Evolutionary conservation across 2,329 filamentous ascomycete genomes (phyloP), one percentile per base, ranked within the genome.

Genomic region (Trichoderma simmonsii): DNA sequence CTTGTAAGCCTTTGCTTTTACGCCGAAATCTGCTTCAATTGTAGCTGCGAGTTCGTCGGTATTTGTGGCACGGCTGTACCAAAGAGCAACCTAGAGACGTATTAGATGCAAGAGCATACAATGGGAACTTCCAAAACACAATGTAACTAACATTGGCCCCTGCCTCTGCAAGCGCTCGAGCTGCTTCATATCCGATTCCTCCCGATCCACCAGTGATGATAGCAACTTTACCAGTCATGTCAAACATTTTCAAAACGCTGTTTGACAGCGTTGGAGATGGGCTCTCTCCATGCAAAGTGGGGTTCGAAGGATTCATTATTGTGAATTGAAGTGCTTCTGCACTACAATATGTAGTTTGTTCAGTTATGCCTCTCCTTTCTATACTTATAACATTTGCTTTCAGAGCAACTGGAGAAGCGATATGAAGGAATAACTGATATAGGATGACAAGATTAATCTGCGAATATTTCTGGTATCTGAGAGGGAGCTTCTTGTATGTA

Each of bases 181-280:
- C 72, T 43, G 73, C 70, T 69, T 74, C 73, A 15, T 71, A 72
- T 18, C 72, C 73, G 39, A 74, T 74, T 24, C 72, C 73, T 54
- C 73, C 73, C 65, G 69, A 70, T 14, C 73, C 73, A 30, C 73
- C 73, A 14, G 73, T 74, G 62, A 74, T 74, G 34, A 76, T 76
- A 2, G 73, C 75, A 5, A 61, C 59, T n/a, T 61, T 61, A 6
- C 59, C 59, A 61, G 59, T 61, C 59, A 61, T 61, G 30, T 61
- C 59, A 24, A 61, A 61, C 59, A 61, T 61, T 78, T 78, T 9
- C 83, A 87, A 5, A 21, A 48, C 43, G 9, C 43, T 48, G 18
- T 48, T 21, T 6, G 43, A 48, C 43, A 48, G 8, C 43, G 43
- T 21, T 21, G n/a, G 18, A 48, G 43, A 7, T 48, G 43, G 43